phyloP scores from a whole-genome alignment of 1,139 yeast genomes.

The Groenewaldozyma sp. region DNA sequence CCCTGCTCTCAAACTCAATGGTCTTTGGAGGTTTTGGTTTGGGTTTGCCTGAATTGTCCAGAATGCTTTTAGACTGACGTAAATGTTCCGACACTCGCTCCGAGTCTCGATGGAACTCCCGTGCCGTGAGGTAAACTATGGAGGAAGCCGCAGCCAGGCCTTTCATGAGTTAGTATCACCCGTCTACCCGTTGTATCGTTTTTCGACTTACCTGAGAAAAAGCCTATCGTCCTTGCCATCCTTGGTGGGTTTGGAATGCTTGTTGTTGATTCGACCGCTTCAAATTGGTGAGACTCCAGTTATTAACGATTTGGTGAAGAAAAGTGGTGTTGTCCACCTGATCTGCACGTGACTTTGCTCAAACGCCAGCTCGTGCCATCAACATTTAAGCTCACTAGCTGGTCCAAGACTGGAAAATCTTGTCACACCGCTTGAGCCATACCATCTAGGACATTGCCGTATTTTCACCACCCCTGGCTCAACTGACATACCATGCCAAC shows the following conservation, averaged over 20 bases:
- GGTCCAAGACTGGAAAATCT: too few species aligned
- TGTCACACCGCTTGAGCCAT: too few species aligned
- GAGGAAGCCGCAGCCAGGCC: slow-evolving; percentile 62
- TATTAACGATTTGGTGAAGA: too few species aligned
- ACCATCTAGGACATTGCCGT: too few species aligned
- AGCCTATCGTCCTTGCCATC: slow-evolving; percentile 59
- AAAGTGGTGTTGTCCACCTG: too few species aligned
- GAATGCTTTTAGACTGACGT: slow-evolving; percentile 38
- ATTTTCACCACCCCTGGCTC: too few species aligned
- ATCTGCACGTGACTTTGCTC: too few species aligned
- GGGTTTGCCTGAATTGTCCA: slow-evolving; percentile 35
- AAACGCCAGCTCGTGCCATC: too few species aligned
- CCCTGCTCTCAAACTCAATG: slow-evolving; percentile 37
- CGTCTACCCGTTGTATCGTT: neutral
- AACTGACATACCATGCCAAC: too few species aligned
- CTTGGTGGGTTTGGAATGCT: neutral
- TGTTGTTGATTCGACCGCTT: too few species aligned
- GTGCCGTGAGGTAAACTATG: slow-evolving; percentile 54
- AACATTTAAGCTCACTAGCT: too few species aligned
- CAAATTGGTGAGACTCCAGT: neutral
- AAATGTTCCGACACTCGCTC: slow-evolving; percentile 41
- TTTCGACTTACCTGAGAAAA: slow-evolving; percentile 41
- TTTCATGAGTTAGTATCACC: slow-evolving; percentile 12
- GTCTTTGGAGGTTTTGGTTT: slow-evolving; percentile 20
- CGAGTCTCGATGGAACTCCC: slow-evolving; percentile 45